Evolutionary conservation across 2,329 filamentous ascomycete genomes (phyloP).

Genomic region (Gliomastix tumulicola): DNA sequence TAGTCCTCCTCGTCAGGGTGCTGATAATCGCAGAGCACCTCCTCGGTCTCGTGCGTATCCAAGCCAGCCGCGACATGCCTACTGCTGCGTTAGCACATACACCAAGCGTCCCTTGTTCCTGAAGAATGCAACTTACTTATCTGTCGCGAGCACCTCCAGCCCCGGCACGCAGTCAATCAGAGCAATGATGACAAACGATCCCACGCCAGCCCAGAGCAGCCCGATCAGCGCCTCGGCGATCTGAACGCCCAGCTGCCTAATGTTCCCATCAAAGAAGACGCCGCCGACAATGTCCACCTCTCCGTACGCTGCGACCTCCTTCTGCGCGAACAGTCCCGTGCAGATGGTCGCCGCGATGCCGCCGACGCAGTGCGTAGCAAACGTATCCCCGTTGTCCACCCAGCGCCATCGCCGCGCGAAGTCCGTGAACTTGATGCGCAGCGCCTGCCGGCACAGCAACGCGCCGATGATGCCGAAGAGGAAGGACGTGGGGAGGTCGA

Average conservation of each 20-base stretch:
- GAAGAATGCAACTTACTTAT: slow-evolving; percentile 6
- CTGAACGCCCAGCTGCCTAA: slow-evolving; percentile 8
- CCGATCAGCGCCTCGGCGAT: slow-evolving; percentile 7
- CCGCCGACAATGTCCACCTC: slow-evolving; percentile 8
- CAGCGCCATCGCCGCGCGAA: slow-evolving; percentile 7
- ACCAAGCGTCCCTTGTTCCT: too few species aligned
- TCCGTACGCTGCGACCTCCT: slow-evolving; percentile 9
- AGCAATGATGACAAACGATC: slow-evolving; percentile 8
- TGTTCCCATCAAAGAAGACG: slow-evolving; percentile 9
- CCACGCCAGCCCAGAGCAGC: slow-evolving; percentile 6
- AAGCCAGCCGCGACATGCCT: too few species aligned
- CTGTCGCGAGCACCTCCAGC: slow-evolving; percentile 8
- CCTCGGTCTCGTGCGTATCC: too few species aligned
- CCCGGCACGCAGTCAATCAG: slow-evolving; percentile 10
- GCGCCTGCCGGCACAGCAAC: slow-evolving; percentile 34
- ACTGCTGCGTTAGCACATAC: too few species aligned
- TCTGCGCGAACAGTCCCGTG: slow-evolving; percentile 9
- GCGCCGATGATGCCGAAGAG: slow-evolving; percentile 40
- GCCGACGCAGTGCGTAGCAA: slow-evolving; percentile 9
- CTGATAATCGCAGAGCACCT: too few species aligned
- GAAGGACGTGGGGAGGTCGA: slow-evolving; percentile 39
- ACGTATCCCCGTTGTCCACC: slow-evolving; percentile 10
- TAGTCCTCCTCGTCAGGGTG: too few species aligned
- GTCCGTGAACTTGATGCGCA: slow-evolving; percentile 9
- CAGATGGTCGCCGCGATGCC: slow-evolving; percentile 8